phyloP scores from a whole-genome alignment of 768 basidiomycete species.

The Xerocomellus chrysenteron region DNA sequence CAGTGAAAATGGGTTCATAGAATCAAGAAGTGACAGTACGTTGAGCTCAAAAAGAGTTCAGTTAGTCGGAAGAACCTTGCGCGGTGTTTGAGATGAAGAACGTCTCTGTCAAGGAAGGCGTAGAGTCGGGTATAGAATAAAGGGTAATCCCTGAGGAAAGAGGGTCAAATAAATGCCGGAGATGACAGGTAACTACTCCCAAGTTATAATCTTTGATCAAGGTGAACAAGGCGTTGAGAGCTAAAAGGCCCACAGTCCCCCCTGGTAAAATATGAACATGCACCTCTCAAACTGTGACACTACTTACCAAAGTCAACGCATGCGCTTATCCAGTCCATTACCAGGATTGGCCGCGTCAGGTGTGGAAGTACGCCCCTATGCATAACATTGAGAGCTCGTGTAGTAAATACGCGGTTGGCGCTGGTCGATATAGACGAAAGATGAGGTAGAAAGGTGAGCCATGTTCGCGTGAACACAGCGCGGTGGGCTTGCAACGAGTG shows the following conservation, averaged over 20 bases:
- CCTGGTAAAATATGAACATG: constrained; percentile 43
- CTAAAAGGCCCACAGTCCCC: constrained; percentile 81
- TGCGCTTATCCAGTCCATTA: constrained; percentile 91
- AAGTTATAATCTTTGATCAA: constrained; percentile 93
- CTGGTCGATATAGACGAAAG: constrained; percentile 42
- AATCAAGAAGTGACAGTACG: constrained; percentile 45
- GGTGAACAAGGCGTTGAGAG: constrained; percentile 87
- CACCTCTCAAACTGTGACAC: background rate
- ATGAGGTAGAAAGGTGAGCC: constrained; percentile 69
- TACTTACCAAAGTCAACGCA: constrained; percentile 77
- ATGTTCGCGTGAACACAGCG: constrained; percentile 78
- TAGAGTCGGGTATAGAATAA: constrained; percentile 93
- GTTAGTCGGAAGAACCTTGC: constrained; percentile 93
- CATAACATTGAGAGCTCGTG: constrained; percentile 70
- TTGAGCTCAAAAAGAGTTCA: constrained; percentile 88
- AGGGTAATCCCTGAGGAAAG: constrained; percentile 78
- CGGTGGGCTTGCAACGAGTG: constrained; percentile 76
- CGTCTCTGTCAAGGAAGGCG: constrained; percentile 80
- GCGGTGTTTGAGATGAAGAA: constrained; percentile 89
- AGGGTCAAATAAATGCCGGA: background rate
- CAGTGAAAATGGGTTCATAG: background rate
- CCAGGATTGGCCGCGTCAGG: constrained; percentile 68
- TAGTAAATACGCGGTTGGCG: constrained; percentile 40
- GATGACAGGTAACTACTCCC: constrained; percentile 45
- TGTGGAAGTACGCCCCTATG: constrained; percentile 84